phyloP scores from a whole-genome alignment of 176 grass and related monocot genomes.

The Zizania latifolia region DNA sequence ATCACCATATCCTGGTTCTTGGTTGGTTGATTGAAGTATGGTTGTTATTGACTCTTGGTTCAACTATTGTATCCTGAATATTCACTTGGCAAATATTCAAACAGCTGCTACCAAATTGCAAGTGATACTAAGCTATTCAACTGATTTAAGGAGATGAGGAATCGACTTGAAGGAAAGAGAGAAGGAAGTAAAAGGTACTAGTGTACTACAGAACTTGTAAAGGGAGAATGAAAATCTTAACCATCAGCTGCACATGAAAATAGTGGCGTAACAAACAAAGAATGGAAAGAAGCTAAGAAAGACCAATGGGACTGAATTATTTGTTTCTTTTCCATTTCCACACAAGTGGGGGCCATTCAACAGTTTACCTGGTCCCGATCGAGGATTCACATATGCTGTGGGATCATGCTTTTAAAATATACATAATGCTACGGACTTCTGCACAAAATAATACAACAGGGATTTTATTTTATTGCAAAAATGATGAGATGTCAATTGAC shows the following conservation, averaged over 20 bases:
- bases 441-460: no score
- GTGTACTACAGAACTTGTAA: not conserved
- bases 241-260: constrained; percentile 4
- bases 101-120: not conserved
- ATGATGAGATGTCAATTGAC: not conserved
- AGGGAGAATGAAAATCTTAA: constrained; percentile 1
- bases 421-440: no score
- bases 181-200: not conserved
- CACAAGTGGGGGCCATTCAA: not conserved
- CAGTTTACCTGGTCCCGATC: no score
- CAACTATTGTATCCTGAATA: not conserved
- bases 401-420: not conserved
- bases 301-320: not conserved
- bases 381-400: not conserved
- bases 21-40: not conserved
- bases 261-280: not conserved
- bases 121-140: not conserved
- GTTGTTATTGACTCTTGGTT: not conserved
- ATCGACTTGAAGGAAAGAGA: not conserved
- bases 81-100: not conserved
- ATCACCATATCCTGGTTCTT: not conserved
- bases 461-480: not conserved
- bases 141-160: not conserved
- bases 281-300: not conserved
- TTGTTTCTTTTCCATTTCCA: not conserved